Percentiles rank a stretch among this genome's conserved stretches.
Evolutionary conservation across 2,329 filamentous ascomycete genomes (phyloP).

Genomic region (Torrubiella hemipterigena): DNA sequence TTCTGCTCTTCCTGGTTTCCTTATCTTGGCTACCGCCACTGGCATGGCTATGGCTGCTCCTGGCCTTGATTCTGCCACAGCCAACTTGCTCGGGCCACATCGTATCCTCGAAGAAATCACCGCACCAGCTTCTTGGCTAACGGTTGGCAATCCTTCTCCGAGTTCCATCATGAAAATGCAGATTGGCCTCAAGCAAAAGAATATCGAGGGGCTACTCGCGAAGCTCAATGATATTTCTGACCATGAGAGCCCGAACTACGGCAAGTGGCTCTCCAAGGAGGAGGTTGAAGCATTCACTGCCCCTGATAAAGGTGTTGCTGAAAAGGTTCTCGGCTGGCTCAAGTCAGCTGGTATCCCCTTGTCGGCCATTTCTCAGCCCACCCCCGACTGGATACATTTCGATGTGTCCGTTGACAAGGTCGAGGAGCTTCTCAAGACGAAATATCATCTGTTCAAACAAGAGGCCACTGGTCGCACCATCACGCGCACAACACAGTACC

Average conservation of each 20-base stretch:
- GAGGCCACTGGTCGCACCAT: background rate
- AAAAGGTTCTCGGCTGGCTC: background rate
- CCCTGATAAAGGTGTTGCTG: background rate
- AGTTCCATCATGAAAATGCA: background rate
- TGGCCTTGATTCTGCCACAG: too few species aligned
- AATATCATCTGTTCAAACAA: background rate
- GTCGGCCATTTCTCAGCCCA: background rate
- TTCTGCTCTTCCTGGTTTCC: too few species aligned
- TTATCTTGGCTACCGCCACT: too few species aligned
- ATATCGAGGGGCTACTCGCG: background rate
- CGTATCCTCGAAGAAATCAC: background rate
- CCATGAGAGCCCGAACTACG: background rate
- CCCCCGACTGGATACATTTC: background rate
- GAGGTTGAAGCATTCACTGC: background rate
- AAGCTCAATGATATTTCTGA: background rate
- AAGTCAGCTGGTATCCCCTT: background rate
- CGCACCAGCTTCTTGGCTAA: background rate
- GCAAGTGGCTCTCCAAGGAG: background rate
- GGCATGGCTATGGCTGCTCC: too few species aligned
- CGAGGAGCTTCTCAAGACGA: background rate
- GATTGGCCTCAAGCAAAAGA: background rate
- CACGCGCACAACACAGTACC: background rate
- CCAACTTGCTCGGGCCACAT: too few species aligned
- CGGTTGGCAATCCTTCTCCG: background rate
- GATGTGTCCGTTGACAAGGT: background rate